phyloP scores from a whole-genome alignment of 176 grass and related monocot genomes.

The Eremochloa ophiuroides region DNA sequence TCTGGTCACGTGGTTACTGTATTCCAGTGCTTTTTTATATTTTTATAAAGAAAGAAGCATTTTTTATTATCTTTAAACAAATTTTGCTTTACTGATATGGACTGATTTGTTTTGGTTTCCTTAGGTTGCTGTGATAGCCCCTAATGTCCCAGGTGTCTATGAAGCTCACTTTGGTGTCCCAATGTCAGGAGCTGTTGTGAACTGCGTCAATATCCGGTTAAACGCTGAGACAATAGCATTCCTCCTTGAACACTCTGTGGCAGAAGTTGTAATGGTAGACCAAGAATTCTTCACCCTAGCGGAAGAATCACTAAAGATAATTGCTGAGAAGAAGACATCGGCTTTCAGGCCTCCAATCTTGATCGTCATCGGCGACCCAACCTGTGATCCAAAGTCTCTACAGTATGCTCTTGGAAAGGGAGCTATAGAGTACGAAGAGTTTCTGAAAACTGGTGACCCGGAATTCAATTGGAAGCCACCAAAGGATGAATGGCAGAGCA shows the following conservation, averaged over 20 bases:
- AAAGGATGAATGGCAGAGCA: conserved; percentile 92
- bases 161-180: conserved; percentile 92
- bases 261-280: conserved; percentile 81
- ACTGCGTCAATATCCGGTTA: conserved; percentile 70
- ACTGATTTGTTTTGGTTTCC: background rate
- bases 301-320: conserved; percentile 65
- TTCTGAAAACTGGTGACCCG: conserved; percentile 66
- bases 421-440: conserved; percentile 74
- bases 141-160: conserved; percentile 80
- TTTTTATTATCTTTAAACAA: background rate
- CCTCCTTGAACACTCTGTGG: conserved; percentile 70
- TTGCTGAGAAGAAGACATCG: conserved; percentile 55
- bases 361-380: conserved; percentile 58
- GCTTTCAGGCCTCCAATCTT: conserved; percentile 56
- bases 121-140: conserved; percentile 88
- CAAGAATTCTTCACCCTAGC: conserved; percentile 84
- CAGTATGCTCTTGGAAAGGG: conserved; percentile 65
- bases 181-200: conserved; percentile 84
- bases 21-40: background rate
- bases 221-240: conserved; percentile 75
- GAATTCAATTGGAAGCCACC: conserved; percentile 72
- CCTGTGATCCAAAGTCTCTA: conserved; percentile 47
- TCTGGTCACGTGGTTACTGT: background rate
- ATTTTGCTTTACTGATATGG: background rate
- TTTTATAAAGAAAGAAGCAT: background rate